Percentiles rank a stretch among this genome's conserved stretches.
These are phyloP conservation scores for Laetiporus sulphureus DNA, from an alignment of 1,284 basidiomycete genomes.

Conservation along the genomic window DNA sequence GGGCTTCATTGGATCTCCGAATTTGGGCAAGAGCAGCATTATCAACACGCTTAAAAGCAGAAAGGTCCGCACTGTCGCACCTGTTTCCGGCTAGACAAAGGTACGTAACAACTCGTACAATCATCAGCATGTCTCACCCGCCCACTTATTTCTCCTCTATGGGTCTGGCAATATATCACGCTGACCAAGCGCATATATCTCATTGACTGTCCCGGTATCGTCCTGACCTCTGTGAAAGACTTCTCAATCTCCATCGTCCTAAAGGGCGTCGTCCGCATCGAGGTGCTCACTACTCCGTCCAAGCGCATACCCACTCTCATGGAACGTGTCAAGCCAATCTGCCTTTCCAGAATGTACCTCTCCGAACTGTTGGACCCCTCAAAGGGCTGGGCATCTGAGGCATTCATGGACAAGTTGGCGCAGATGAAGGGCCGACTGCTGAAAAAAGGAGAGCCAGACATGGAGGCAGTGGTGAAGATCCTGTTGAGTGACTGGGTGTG, in stretches of 20 bases:
- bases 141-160: constrained; percentile 6
- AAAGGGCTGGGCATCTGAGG: constrained; percentile 63
- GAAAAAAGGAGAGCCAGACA: constrained; percentile 92
- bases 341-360: constrained; percentile 88
- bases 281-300: constrained; percentile 90
- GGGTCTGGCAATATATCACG: constrained; percentile 99
- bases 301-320: constrained; percentile 91
- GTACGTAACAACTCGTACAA: constrained; percentile 32
- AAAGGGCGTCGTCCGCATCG: constrained; percentile 96
- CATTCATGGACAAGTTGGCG: constrained; percentile 82
- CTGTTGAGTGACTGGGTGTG: constrained; percentile 97
- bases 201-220: constrained; percentile 98
- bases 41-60: constrained; percentile 99
- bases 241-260: constrained; percentile 90
- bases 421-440: constrained; percentile 90
- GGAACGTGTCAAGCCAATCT: constrained; percentile 86
- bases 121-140: constrained; percentile 1
- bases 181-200: constrained; percentile 95
- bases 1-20: constrained; percentile 97
- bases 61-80: constrained; percentile 96
- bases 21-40: constrained; percentile 95
- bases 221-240: constrained; percentile 89
- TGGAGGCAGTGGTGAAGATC: constrained; percentile 92
- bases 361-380: constrained; percentile 48
- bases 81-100: constrained; percentile 98